phyloP scores from a whole-genome alignment of 306 rosid genomes.

The Vicia villosa region DNA sequence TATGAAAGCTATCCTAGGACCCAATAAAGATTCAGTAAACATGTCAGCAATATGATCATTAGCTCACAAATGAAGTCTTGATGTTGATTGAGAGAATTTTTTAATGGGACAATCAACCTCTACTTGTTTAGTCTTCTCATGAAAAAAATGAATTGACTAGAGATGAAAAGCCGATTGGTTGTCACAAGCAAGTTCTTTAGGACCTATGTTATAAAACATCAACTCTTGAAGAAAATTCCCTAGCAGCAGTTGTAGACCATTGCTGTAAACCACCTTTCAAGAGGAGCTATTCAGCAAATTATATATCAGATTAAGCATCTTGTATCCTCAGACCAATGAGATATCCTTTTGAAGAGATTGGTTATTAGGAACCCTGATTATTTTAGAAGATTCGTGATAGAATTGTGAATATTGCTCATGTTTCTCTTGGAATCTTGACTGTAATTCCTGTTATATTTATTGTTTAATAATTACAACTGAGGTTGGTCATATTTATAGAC shows the following conservation, averaged over 20 bases:
- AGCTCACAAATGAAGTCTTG: background rate
- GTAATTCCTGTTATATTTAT: too few species aligned
- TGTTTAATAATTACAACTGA: background rate
- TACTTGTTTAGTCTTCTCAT: background rate
- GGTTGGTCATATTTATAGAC: background rate
- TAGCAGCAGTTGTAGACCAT: background rate
- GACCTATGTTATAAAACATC: background rate
- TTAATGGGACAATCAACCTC: background rate
- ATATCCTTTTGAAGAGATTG: too few species aligned
- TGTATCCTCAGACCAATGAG: too few species aligned
- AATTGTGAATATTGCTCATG: background rate
- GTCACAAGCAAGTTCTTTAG: background rate
- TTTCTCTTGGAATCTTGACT: background rate
- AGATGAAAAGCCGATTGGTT: background rate
- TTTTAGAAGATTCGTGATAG: background rate
- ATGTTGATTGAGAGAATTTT: background rate
- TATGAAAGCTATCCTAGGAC: background rate
- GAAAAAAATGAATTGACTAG: background rate
- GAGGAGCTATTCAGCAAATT: too few species aligned
- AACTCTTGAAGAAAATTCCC: background rate
- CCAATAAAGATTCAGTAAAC: background rate
- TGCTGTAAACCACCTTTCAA: background rate
- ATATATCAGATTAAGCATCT: too few species aligned
- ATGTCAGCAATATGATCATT: background rate
- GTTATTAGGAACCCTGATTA: too few species aligned